These are phyloP conservation scores for Fomitopsis schrenkii DNA, from an alignment of 1,284 basidiomycete species.

Conservation along the genomic window DNA sequence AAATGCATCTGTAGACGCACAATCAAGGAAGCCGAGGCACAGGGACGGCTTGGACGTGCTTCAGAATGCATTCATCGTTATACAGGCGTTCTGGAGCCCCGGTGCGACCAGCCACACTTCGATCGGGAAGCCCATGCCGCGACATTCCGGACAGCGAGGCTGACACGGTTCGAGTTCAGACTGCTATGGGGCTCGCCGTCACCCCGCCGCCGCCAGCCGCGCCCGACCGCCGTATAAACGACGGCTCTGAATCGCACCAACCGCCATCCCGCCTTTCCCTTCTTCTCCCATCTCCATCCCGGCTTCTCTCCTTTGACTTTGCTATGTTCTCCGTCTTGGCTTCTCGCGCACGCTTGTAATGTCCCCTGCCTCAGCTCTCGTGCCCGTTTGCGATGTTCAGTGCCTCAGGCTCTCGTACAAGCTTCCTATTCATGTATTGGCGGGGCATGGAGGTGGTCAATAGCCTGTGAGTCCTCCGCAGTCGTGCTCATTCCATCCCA, in stretches of 20 bases:
- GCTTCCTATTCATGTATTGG: too few relatives aligned
- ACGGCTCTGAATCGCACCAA: background rate
- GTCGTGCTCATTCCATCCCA: too few relatives aligned
- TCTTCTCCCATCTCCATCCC: background rate
- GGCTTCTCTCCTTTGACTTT: background rate
- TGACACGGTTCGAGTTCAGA: background rate
- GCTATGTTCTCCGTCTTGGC: too few relatives aligned
- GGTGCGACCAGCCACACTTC: background rate
- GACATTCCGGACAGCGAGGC: background rate
- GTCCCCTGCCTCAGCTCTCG: too few relatives aligned
- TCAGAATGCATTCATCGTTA: background rate
- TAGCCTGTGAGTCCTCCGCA: too few relatives aligned
- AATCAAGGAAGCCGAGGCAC: too few relatives aligned
- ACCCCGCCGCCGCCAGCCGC: background rate
- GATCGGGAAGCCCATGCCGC: background rate
- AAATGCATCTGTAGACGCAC: too few relatives aligned
- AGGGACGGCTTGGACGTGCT: too few relatives aligned
- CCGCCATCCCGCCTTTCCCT: background rate
- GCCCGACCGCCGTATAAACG: background rate
- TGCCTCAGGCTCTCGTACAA: too few relatives aligned
- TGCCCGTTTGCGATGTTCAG: too few relatives aligned
- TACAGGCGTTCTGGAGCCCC: background rate
- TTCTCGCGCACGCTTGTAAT: too few relatives aligned
- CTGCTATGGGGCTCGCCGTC: background rate
- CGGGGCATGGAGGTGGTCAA: too few relatives aligned